Conservation (phyloP, 352 stramenopile genomes). For the Pythium phragmiticola region DNA sequence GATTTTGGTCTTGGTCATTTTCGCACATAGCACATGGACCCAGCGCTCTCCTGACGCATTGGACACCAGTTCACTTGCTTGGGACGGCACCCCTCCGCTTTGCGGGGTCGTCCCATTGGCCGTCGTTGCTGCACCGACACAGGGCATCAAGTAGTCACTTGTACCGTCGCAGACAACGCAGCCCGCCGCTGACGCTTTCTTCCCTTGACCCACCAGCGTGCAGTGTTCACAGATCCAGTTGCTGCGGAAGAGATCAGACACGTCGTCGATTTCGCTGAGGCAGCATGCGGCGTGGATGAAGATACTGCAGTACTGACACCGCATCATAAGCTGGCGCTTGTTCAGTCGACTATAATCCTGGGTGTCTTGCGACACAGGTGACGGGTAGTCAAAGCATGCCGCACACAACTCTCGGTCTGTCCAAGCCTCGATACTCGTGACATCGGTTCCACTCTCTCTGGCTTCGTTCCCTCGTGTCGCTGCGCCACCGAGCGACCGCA, state of each 20-base stretch:
- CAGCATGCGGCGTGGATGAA: slow-evolving; percentile 82
- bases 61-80: slow-evolving; percentile 16
- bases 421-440: slow-evolving; percentile 32
- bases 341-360: slow-evolving; percentile 54
- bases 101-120: background rate
- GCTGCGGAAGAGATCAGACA: slow-evolving; percentile 55
- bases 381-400: slow-evolving; percentile 75
- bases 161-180: slow-evolving; percentile 69
- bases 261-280: slow-evolving; percentile 64
- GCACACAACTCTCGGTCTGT: slow-evolving; percentile 70
- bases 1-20: slow-evolving; percentile 70
- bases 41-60: slow-evolving; percentile 35
- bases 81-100: background rate
- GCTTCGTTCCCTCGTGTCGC: background rate
- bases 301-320: slow-evolving; percentile 83
- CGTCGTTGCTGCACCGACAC: slow-evolving; percentile 24
- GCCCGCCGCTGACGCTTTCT: slow-evolving; percentile 31
- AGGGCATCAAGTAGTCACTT: slow-evolving; percentile 83
- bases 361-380: slow-evolving; percentile 43
- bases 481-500: background rate
- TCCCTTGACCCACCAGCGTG: slow-evolving; percentile 42
- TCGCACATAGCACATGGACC: slow-evolving; percentile 79
- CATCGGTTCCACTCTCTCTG: slow-evolving; percentile 1
- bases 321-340: slow-evolving; percentile 81
- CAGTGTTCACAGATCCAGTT: slow-evolving; percentile 88